Evolutionary conservation across 2,329 filamentous ascomycete genomes (phyloP).

Genomic region (Aspergillus pseudotamarii): DNA sequence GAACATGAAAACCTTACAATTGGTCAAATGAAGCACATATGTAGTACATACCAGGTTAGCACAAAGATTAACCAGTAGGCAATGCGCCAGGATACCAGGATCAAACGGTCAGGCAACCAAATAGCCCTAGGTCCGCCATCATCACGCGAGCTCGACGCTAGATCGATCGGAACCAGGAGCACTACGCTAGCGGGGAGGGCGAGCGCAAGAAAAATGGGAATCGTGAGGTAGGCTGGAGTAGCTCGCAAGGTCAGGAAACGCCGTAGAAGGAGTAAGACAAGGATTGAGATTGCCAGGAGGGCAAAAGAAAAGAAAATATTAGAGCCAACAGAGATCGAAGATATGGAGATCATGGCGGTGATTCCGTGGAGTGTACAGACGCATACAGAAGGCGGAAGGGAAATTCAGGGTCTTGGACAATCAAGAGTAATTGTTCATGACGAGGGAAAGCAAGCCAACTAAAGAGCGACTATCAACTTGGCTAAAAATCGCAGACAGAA

Average conservation of each 20-base stretch:
- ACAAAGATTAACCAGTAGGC: conserved; percentile 97
- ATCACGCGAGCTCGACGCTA: conserved; percentile 79
- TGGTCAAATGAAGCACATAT: not conserved
- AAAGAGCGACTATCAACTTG: not conserved
- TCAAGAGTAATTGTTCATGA: conserved; percentile 4
- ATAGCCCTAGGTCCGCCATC: conserved; percentile 77
- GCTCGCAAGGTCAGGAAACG: conserved; percentile 88
- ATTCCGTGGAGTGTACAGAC: conserved; percentile 19
- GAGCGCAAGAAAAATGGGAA: conserved; percentile 95
- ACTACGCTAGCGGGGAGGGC: conserved; percentile 90
- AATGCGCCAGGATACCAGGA: conserved; percentile 90
- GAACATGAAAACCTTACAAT: not conserved
- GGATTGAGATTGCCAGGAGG: conserved; percentile 71
- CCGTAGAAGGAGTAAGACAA: conserved; percentile 82
- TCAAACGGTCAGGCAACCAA: conserved; percentile 77
- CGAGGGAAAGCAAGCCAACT: conserved; percentile 4
- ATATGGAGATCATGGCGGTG: conserved; percentile 34
- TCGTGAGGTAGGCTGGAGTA: conserved; percentile 84
- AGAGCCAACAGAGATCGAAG: conserved; percentile 68
- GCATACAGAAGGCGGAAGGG: conserved; percentile 12
- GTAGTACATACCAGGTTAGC: conserved; percentile 75
- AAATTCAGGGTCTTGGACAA: conserved; percentile 5
- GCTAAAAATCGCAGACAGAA: not conserved
- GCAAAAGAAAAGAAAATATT: conserved; percentile 75
- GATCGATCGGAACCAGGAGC: conserved; percentile 90